Evolutionary conservation across 768 basidiomycete genomes (phyloP).

Genomic region (Lentinula raphanica): DNA sequence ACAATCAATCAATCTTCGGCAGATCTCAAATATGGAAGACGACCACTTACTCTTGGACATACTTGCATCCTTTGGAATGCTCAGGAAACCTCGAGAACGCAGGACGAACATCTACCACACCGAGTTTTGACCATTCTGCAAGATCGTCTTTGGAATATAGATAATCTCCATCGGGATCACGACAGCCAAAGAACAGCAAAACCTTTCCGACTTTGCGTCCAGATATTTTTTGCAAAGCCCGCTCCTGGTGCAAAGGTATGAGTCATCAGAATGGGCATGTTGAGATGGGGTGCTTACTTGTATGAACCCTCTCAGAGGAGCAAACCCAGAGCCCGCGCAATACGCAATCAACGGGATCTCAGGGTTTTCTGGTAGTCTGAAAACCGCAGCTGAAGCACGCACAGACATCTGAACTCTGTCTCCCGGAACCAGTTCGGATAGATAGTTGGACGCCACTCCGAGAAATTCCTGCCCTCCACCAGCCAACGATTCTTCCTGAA

Average conservation of each 20-base stretch:
- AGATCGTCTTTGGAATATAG: conserved; percentile 38
- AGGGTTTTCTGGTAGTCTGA: conserved; percentile 41
- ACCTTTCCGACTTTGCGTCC: conserved; percentile 36
- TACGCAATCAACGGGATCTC: conserved; percentile 38
- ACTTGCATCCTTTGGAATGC: conserved; percentile 26
- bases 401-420: conserved; percentile 39
- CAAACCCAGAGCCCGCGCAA: conserved; percentile 42
- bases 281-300: conserved; percentile 11
- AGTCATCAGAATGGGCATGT: neutral
- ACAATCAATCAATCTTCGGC: neutral
- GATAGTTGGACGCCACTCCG: conserved; percentile 43
- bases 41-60: conserved; percentile 33
- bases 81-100: conserved; percentile 33
- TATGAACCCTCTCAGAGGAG: conserved; percentile 48
- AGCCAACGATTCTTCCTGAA: conserved; percentile 32
- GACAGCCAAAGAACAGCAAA: conserved; percentile 45
- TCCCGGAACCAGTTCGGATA: conserved; percentile 34
- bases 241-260: conserved; percentile 26
- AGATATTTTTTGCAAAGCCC: conserved; percentile 37
- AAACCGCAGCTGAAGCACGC: conserved; percentile 30
- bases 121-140: conserved; percentile 34
- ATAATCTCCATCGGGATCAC: conserved; percentile 35
- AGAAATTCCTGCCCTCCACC: conserved; percentile 30
- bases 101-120: conserved; percentile 38
- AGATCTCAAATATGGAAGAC: too few relatives aligned